Conservation (phyloP, 2,329 filamentous ascomycete genomes). For the Magnaporthiopsis incrustans region DNA sequence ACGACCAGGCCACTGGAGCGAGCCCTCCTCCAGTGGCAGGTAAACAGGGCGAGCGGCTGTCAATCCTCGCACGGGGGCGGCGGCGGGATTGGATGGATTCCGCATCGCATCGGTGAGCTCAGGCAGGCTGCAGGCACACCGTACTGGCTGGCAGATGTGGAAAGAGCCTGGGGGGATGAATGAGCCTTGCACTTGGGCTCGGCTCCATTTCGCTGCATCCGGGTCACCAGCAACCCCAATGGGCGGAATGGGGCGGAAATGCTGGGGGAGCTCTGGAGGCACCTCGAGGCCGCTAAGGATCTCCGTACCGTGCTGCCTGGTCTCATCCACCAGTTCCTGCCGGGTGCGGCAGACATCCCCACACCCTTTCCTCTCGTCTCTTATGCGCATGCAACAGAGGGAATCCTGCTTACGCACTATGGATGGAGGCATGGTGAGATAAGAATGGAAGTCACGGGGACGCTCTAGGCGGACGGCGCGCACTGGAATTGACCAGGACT, state of each 20-base stretch:
- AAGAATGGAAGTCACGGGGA: neutral
- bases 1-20: neutral
- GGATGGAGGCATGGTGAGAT: neutral
- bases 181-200: too few species aligned
- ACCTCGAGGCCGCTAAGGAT: neutral
- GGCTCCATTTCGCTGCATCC: neutral
- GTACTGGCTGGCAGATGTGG: too few species aligned
- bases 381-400: neutral
- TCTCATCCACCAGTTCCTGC: neutral
- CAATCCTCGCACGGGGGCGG: neutral
- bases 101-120: too few species aligned
- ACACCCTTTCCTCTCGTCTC: neutral
- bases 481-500: neutral
- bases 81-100: neutral
- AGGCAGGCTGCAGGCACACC: neutral
- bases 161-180: too few species aligned
- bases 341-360: neutral
- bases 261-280: neutral
- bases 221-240: neutral
- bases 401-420: too few species aligned
- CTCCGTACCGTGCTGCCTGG: neutral
- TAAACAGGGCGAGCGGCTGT: neutral
- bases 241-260: neutral
- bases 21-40: neutral
- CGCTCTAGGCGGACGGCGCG: neutral